Evolutionary conservation across 768 basidiomycete species (phyloP), one percentile per base, ranked within the genome.

Genomic region (Rhizopogon vesiculosus): DNA sequence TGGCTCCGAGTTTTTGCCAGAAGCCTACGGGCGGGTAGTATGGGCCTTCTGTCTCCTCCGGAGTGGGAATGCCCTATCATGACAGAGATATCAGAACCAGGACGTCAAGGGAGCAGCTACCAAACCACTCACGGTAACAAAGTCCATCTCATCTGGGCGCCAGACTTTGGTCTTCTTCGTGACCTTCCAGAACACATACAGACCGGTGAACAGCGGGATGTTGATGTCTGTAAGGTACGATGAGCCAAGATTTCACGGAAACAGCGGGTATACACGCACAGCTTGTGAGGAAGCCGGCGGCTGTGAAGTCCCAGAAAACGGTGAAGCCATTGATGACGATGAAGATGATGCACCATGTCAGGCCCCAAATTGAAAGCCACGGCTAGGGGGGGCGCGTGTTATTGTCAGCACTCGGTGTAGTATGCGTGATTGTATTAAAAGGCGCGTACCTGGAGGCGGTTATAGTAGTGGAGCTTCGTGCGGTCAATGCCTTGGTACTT

Each of bases 91-190:
- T 49, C 15, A 49, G 2, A 9, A 38, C 5, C 8, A 38, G 48
- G 10, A 9, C 2, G 10, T n/a, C 3, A 12, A 45, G 35, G n/a
- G 31, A n/a, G 16, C 4, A 22, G 12, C 4, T 2, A n/a, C 9
- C 15, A 33, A n/a, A 42, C 13, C 49, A 72, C 79, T 57, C 52
- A 82, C 84, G 13, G 85, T 86, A 51, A 81, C 78, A 56, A 87
- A 85, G 67, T 88, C 87, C 85, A 87, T 88, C 61, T 88, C 82
- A 22, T 74, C 55, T 2, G 81, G 74, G 56, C 75, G 78, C 85
- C 85, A 85, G 42, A 73, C 7, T 28, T 38, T 25, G 3, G 67
- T 61, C 48, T 48, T 59, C 50, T 61, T 61, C 29, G 16, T 28
- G 7, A 58, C 5, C 53, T 69, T 67, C 59, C 56, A 69, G 35